phyloP scores from a whole-genome alignment of 371 early-diverging fungal species.

The Mycotypha africana region DNA sequence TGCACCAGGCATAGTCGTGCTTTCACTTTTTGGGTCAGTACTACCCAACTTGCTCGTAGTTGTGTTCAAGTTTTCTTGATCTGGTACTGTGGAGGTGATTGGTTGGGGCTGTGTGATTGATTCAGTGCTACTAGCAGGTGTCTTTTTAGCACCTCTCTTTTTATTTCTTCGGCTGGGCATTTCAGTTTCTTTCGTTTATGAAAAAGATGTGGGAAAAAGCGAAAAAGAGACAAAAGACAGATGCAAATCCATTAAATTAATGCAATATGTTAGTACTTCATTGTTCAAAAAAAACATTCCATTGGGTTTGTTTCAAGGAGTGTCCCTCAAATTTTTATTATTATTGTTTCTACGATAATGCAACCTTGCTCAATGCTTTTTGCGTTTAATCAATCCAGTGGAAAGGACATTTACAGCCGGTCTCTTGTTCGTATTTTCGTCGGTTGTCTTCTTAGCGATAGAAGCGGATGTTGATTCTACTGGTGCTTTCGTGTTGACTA shows the following conservation, averaged over 20 bases:
- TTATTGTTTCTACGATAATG: no score
- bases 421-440: slow-evolving; percentile 5
- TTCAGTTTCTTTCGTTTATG: not conserved
- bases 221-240: not conserved
- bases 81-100: not conserved
- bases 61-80: not conserved
- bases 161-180: not conserved
- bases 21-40: no score
- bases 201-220: not conserved
- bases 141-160: slow-evolving; percentile 6
- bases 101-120: not conserved
- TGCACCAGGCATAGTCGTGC: no score
- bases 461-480: no score
- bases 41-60: no score
- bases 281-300: not conserved
- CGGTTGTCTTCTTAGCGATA: not conserved
- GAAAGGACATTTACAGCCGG: slow-evolving; percentile 17
- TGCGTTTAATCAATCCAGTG: slow-evolving; percentile 16
- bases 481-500: no score
- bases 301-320: slow-evolving; percentile 5
- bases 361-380: slow-evolving; percentile 14
- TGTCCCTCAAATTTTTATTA: not conserved
- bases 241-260: no score
- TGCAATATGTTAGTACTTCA: no score
- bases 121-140: not conserved